These are phyloP conservation scores for Lepiota venenata DNA, from an alignment of 768 basidiomycete species.

Conservation along the genomic window DNA sequence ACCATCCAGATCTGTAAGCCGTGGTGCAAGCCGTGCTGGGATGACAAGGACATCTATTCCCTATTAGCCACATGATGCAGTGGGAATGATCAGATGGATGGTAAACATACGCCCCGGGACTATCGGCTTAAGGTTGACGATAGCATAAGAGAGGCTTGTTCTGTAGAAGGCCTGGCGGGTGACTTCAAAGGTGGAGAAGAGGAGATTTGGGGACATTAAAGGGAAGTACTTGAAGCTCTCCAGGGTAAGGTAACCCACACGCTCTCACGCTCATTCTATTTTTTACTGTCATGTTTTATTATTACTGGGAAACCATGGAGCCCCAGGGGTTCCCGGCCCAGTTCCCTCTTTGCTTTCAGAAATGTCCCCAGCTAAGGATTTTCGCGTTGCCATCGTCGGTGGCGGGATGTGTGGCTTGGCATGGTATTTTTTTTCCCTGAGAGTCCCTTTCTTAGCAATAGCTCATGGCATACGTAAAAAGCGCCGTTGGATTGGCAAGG, in stretches of 20 bases:
- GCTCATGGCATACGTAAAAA: slow-evolving; percentile 9
- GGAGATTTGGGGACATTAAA: slow-evolving; percentile 31
- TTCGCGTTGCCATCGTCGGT: slow-evolving; percentile 50
- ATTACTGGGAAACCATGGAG: background rate
- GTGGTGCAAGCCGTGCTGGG: slow-evolving; percentile 51
- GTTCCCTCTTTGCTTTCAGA: background rate
- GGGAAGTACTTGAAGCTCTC: background rate
- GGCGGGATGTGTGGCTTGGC: slow-evolving; percentile 54
- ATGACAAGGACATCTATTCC: slow-evolving; percentile 46
- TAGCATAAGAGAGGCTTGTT: slow-evolving; percentile 68
- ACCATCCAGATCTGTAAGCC: slow-evolving; percentile 56
- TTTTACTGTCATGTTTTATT: background rate
- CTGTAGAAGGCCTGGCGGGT: slow-evolving; percentile 74
- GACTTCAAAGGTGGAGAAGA: slow-evolving; percentile 82
- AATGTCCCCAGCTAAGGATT: slow-evolving; percentile 29
- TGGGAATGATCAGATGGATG: background rate
- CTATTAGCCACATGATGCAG: background rate
- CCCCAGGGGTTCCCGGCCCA: background rate
- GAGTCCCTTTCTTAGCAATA: background rate
- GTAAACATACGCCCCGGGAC: slow-evolving; percentile 81
- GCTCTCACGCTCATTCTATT: slow-evolving; percentile 1
- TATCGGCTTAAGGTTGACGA: slow-evolving; percentile 94
- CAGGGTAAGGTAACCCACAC: background rate
- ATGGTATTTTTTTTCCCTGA: slow-evolving; percentile 22
- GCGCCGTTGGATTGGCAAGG: slow-evolving; percentile 39